Evolutionary conservation across 768 basidiomycete genomes (phyloP).

Genomic region (Tricholoma bakamatsutake): DNA sequence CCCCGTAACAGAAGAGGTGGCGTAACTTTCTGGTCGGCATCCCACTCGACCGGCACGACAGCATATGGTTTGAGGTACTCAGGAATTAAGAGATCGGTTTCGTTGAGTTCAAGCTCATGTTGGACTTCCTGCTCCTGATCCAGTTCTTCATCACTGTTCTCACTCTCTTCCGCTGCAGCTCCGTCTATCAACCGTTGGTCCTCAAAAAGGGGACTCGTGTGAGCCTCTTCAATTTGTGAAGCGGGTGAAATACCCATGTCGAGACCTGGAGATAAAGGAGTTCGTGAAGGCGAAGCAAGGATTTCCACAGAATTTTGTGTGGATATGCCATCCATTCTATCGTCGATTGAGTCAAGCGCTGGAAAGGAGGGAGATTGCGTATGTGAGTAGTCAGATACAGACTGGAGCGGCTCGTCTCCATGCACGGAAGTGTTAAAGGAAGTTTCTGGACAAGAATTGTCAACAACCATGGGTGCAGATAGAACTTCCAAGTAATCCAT

Average conservation of each 20-base stretch:
- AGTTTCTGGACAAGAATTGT: background rate
- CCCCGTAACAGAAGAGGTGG: conserved; percentile 80
- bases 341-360: background rate
- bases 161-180: background rate
- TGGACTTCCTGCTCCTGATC: background rate
- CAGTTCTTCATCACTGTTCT: conserved; percentile 9
- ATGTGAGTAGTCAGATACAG: background rate
- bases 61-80: conserved; percentile 64
- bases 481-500: background rate
- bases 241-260: background rate
- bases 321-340: no score
- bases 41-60: conserved; percentile 68
- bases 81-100: conserved; percentile 24
- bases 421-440: background rate
- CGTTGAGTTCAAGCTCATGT: background rate
- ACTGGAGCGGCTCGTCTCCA: background rate
- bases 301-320: background rate
- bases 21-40: conserved; percentile 47
- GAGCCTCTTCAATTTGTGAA: background rate
- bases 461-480: background rate
- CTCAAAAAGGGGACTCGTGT: background rate
- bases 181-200: background rate
- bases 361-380: background rate
- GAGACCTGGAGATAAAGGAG: background rate
- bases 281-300: background rate